Conservation (phyloP, 2,329 filamentous ascomycete species). For the Curvularia spicifera region DNA sequence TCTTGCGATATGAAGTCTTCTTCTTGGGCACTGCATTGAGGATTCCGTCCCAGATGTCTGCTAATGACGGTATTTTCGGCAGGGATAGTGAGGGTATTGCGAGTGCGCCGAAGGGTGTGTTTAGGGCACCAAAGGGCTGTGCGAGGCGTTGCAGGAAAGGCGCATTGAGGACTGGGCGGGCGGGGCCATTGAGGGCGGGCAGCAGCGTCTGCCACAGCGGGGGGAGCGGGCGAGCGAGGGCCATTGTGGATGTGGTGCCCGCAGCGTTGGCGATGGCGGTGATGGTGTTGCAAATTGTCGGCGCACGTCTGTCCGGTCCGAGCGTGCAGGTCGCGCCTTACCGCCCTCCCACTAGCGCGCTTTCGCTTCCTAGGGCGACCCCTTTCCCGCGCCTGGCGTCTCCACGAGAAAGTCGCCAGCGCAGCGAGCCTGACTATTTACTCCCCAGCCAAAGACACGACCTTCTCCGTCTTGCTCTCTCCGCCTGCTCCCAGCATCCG, state of each 20-base stretch:
- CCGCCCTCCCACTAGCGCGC: constrained; percentile 38
- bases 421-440: constrained; percentile 44
- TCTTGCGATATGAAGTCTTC: constrained; percentile 97
- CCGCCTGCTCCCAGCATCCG: constrained; percentile 2
- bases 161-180: constrained; percentile 48
- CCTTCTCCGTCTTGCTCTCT: constrained; percentile 23
- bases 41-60: constrained; percentile 91
- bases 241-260: constrained; percentile 29
- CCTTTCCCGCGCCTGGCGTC: constrained; percentile 49
- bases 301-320: constrained; percentile 30
- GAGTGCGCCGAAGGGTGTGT: constrained; percentile 63
- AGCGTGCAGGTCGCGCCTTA: constrained; percentile 35
- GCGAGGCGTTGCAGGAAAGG: constrained; percentile 54
- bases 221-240: constrained; percentile 52
- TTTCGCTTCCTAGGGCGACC: constrained; percentile 49
- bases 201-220: constrained; percentile 60
- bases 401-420: constrained; percentile 48
- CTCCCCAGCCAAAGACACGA: constrained; percentile 24
- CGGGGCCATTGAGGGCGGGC: constrained; percentile 55
- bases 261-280: constrained; percentile 17
- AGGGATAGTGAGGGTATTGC: constrained; percentile 59
- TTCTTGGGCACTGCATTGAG: constrained; percentile 96
- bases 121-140: constrained; percentile 62
- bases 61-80: constrained; percentile 55
- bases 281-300: constrained; percentile 41